Evolutionary conservation across 2,329 filamentous ascomycete genomes (phyloP), one percentile per base, ranked within the genome.

Genomic region (Nectriaceae sp.): DNA sequence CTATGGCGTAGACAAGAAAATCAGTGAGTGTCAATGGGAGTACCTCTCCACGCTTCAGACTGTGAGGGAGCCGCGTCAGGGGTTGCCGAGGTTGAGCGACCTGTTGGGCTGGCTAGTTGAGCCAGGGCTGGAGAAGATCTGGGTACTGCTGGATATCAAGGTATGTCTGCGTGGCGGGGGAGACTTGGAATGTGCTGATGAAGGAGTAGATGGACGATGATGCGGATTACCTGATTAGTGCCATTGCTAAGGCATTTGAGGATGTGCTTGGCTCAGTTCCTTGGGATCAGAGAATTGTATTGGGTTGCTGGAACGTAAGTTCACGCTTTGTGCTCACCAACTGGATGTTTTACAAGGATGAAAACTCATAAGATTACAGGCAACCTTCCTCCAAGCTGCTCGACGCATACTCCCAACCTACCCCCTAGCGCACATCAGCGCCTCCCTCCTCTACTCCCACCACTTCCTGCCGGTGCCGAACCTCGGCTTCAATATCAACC

Each of bases 101-200:
- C 71, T 97, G 44, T 74, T 97, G 8, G 76, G 82, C 49, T 93
- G 87, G 63, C 68, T 97, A 44, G 75, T 80, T 0, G 73, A 80
- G 55, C 85, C 85, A 0, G 85, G 77, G 1, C 66, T 80, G 33
- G 82, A 89, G 60, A 68, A 86, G 37, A 75, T 92, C 10, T 96
- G 92, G 92, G 61, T 94, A 5, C 69, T 97, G 52, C 74, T 97
- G 3, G 93, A 97, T 66, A 89, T 97, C 66, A 97, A 97, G 76
- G 85, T 89, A 68, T 18, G 63, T 10, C 20, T 39, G 18, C 19
- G 16, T 16, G 18, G 37, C 19, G 5, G 6, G 37, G 5, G 37
- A 39, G 5, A 39, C 5, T 16, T 15, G 16, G 16, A 20, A n/a
- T 39, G 19, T 21, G 21, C 53, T 56, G 46, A 60, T 36, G 40